Evolutionary conservation across 225 moss, liverwort and hornwort species (phyloP).

Genomic region (Sphagnum contortum): DNA sequence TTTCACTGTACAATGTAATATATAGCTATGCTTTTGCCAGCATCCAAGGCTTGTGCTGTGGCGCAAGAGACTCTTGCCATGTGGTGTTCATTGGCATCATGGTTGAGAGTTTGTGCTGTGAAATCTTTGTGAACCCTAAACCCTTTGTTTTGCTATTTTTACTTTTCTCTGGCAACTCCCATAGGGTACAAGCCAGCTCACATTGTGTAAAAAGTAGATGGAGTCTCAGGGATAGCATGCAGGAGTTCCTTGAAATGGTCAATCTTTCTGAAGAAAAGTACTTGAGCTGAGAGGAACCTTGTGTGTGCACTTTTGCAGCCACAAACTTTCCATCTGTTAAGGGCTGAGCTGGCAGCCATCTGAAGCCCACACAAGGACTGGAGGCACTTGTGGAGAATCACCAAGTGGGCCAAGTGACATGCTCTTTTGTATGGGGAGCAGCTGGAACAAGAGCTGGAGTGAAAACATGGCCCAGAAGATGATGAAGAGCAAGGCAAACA

Average conservation of each 20-base stretch:
- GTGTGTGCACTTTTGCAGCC: constrained; percentile 30
- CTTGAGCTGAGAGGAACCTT: no score
- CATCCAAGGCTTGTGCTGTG: constrained; percentile 81
- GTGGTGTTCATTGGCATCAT: constrained; percentile 97
- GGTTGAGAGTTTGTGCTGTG: constrained; percentile 90
- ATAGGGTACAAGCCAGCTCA: no score
- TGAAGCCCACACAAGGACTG: constrained; percentile 94
- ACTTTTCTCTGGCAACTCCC: constrained; percentile 8
- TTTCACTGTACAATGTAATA: no score
- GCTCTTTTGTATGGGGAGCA: constrained; percentile 66
- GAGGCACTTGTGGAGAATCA: constrained; percentile 74
- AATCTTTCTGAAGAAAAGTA: no score
- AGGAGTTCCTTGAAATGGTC: no score
- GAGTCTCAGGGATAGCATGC: no score
- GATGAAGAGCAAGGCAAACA: constrained; percentile 72
- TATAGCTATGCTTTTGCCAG: constrained; percentile 26
- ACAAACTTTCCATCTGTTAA: constrained; percentile 63
- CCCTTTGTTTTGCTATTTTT: constrained; percentile 91
- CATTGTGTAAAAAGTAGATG: no score
- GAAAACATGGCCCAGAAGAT: constrained; percentile 70
- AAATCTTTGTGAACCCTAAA: constrained; percentile 78
- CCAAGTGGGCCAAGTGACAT: constrained; percentile 83
- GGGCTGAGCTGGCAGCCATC: constrained; percentile 79
- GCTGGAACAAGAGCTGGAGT: constrained; percentile 48
- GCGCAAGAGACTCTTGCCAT: constrained; percentile 96